phyloP scores from a whole-genome alignment of 129 eudicot species.

The Smallanthus sonchifolius region DNA sequence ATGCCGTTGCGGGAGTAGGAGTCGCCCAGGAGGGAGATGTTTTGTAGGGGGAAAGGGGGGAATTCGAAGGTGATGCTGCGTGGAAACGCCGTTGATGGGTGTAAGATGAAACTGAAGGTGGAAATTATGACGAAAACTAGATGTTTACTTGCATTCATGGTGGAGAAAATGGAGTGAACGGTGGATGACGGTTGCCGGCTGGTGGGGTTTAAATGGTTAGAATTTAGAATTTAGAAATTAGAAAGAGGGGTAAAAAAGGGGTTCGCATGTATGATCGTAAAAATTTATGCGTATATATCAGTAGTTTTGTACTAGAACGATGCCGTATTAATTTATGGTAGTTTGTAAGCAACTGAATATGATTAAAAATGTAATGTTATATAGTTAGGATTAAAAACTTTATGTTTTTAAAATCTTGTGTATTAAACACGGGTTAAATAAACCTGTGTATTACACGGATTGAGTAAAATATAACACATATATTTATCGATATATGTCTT shows the following conservation, averaged over 20 bases:
- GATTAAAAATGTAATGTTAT: too few species aligned
- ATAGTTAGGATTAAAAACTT: too few species aligned
- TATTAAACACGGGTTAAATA: too few species aligned
- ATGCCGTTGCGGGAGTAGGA: constrained; percentile 55
- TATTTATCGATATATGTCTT: too few species aligned
- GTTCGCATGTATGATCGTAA: background rate
- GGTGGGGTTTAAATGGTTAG: constrained; percentile 55
- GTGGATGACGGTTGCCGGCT: constrained; percentile 29
- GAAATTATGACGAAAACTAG: constrained; percentile 29
- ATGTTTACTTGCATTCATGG: constrained; percentile 37
- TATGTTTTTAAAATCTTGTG: too few species aligned
- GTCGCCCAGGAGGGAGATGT: constrained; percentile 73
- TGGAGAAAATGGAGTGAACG: background rate
- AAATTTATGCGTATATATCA: too few species aligned
- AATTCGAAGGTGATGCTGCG: constrained; percentile 42
- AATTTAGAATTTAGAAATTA: background rate
- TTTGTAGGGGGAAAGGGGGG: constrained; percentile 48
- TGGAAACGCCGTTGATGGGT: constrained; percentile 19
- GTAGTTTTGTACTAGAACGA: too few species aligned
- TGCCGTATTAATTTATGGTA: too few species aligned
- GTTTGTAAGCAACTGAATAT: too few species aligned
- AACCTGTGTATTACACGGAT: too few species aligned
- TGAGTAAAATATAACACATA: too few species aligned
- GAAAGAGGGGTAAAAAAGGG: background rate
- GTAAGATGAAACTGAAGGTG: background rate